Evolutionary conservation across 2,329 filamentous ascomycete genomes (phyloP).

Genomic region (Herpotrichia juniperi): DNA sequence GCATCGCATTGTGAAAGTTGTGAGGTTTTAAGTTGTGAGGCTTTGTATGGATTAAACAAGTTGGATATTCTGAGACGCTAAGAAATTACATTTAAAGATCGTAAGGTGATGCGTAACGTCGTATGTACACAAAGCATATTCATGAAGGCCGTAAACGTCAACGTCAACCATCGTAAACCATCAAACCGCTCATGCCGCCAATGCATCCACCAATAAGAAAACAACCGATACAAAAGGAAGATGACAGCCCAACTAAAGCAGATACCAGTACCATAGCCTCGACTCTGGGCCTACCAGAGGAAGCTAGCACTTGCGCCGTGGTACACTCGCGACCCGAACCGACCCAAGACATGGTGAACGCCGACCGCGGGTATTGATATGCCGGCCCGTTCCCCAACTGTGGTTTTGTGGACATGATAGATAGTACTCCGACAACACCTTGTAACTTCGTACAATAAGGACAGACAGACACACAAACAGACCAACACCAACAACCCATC

Average conservation of each 20-base stretch:
- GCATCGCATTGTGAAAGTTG: no score
- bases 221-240: conserved; percentile 17
- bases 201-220: conserved; percentile 2
- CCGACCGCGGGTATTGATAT: conserved; percentile 5
- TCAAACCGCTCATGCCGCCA: not conserved
- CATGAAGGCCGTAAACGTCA: conserved; percentile 3
- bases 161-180: not conserved
- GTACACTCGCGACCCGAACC: no score
- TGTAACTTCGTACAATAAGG: not conserved
- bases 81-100: conserved; percentile 12
- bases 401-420: conserved; percentile 18
- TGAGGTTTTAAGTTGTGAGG: no score
- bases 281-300: conserved; percentile 25
- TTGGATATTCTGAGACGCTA: not conserved
- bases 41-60: no score
- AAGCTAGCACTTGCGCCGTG: conserved; percentile 33
- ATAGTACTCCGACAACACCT: conserved; percentile 10
- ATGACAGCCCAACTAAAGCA: conserved; percentile 11
- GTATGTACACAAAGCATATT: conserved; percentile 9
- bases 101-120: conserved; percentile 3
- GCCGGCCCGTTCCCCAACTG: conserved; percentile 9
- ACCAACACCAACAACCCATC: conserved; percentile 16
- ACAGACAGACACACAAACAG: conserved; percentile 16
- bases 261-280: conserved; percentile 15
- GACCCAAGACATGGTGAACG: conserved; percentile 13